phyloP scores from a whole-genome alignment of 2,329 filamentous ascomycete genomes.

The Camptophora hylomeconis region DNA sequence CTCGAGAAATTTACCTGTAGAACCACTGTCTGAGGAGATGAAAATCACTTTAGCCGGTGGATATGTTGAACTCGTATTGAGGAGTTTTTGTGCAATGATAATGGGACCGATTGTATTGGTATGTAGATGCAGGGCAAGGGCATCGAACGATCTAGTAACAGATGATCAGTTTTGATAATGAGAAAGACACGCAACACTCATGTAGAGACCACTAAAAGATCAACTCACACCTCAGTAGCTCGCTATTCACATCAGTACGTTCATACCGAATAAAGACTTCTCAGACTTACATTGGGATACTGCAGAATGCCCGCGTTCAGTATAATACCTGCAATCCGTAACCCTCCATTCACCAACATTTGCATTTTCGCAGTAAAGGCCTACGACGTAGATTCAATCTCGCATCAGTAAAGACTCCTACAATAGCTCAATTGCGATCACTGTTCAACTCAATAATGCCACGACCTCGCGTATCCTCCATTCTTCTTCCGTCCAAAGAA shows the following conservation, averaged over 20 bases:
- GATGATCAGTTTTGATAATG: too few relatives aligned
- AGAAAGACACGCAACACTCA: too few relatives aligned
- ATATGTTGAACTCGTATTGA: constrained; percentile 32
- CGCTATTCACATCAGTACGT: constrained; percentile 24
- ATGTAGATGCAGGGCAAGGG: constrained; percentile 42
- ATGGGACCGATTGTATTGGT: constrained; percentile 49
- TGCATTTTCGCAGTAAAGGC: constrained; percentile 30
- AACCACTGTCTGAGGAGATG: constrained; percentile 46
- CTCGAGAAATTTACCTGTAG: constrained; percentile 36
- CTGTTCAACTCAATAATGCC: too few relatives aligned
- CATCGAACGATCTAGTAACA: constrained; percentile 39
- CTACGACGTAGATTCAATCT: too few relatives aligned
- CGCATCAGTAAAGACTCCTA: too few relatives aligned
- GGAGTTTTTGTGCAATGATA: constrained; percentile 39
- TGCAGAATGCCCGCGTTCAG: constrained; percentile 43
- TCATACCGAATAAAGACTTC: constrained; percentile 1
- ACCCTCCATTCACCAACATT: constrained; percentile 23
- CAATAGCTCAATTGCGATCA: too few relatives aligned
- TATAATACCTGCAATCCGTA: constrained; percentile 41
- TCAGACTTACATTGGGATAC: constrained; percentile 40
- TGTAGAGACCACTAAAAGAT: constrained; percentile 1
- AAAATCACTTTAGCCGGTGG: constrained; percentile 39
- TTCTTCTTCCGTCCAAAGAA: too few relatives aligned
- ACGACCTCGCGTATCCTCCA: too few relatives aligned
- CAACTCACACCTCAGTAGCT: constrained; percentile 37